A percentile compares a stretch with the other conserved stretches of the same genome.
Evolutionary conservation across 169 alveolate species (phyloP).

Genomic region (Babesia bigemina): DNA sequence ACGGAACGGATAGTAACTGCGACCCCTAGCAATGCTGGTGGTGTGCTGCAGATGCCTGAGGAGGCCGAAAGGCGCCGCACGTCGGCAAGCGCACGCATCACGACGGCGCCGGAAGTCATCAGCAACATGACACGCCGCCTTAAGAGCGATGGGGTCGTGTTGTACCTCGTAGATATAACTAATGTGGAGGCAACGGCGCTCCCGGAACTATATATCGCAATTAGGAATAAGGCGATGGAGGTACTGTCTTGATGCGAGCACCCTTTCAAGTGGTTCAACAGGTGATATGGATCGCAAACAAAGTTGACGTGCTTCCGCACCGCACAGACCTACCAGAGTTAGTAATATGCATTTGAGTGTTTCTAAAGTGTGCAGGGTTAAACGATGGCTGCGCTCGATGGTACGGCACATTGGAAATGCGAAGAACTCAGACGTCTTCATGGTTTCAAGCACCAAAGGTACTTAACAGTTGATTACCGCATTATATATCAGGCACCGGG

Average conservation of each 20-base stretch:
- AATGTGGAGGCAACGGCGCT: slow-evolving; percentile 83
- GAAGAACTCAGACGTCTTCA: slow-evolving; percentile 77
- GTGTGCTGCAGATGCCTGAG: slow-evolving; percentile 35
- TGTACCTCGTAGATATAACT: slow-evolving; percentile 79
- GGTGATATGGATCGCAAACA: slow-evolving; percentile 83
- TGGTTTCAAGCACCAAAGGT: slow-evolving; percentile 75
- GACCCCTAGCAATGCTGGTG: neutral
- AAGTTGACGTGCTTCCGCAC: slow-evolving; percentile 82
- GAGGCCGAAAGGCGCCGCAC: slow-evolving; percentile 41
- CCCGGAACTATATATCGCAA: slow-evolving; percentile 84
- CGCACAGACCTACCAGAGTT: slow-evolving; percentile 56
- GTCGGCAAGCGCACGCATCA: slow-evolving; percentile 2
- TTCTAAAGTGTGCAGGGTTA: slow-evolving; percentile 55
- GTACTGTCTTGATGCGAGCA: neutral
- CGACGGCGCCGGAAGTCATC: slow-evolving; percentile 59
- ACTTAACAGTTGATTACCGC: neutral
- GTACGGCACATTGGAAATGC: slow-evolving; percentile 83
- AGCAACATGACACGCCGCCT: slow-evolving; percentile 63
- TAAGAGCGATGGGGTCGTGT: slow-evolving; percentile 76
- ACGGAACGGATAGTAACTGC: slow-evolving; percentile 3
- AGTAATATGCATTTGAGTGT: neutral
- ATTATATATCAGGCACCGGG: slow-evolving; percentile 52
- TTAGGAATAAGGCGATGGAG: slow-evolving; percentile 78
- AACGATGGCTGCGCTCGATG: slow-evolving; percentile 83
- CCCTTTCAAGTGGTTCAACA: slow-evolving; percentile 4